Base-by-base conservation (phyloP, 305 asterid species). In the Ruellia speciosa region DNA sequence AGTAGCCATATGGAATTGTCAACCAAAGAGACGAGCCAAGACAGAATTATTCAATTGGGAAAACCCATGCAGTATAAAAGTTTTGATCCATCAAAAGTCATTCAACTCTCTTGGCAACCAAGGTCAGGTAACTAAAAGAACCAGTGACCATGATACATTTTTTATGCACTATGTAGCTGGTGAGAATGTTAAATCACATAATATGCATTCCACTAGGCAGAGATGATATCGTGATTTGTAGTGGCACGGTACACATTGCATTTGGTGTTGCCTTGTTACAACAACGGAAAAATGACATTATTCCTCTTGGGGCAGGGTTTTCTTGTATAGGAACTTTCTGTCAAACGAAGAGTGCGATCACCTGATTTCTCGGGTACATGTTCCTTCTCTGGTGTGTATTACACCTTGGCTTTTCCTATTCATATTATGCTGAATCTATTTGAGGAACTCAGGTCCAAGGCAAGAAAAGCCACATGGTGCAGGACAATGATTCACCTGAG, bases 41-140 rank as follows among this genome's bases (percentile, higher is more conserved):
- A 67, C 18, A 28, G 10, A 18, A 24, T 58, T 55, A 51, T 65
- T 65, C 71, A 54, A 70, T 49, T 56, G 52, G 71, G 66, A 53
- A 63, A 40, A 56, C 65, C 60, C 14, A 39, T 49, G 56, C 72
- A 53, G 18, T 68, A 67, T 39, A 66, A 64, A 63, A 62, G 59
- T 35, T 45, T 75, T 62, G 84, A 84, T 66, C 97, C 94, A 8
- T 77, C 97, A 49, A 72, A 37, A 70, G 95, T 77, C 39, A 33
- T 72, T 68, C 86, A 79, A 65, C 76, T 88, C 60, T 76, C 87
- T 7, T 79, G 97, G 97, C 92, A 54, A 67, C 97, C 95, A 84
- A 88, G 97, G 97, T 88, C 92, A 81, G 94, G 94, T 81, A 78
- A 37, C 6, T 37, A 7, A 47, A 66, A 60, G 45, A 56, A 54